Evolutionary conservation across 164 flowering plant genomes (phyloP), one percentile per base, ranked within the genome.

Genomic region (Aristolochia contorta): DNA sequence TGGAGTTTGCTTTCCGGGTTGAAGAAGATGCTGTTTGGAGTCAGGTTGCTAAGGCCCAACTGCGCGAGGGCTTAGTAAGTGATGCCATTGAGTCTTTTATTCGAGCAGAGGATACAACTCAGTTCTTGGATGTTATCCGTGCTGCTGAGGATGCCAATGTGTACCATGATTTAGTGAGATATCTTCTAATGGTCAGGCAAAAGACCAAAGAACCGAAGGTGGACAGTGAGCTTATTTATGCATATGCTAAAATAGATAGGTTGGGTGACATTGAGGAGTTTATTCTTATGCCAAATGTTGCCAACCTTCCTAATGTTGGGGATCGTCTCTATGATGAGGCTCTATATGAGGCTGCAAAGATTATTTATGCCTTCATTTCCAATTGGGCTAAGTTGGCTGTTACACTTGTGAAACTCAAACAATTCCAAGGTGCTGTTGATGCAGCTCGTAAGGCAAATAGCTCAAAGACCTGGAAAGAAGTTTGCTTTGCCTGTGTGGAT

Each of bases 1-100:
- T 89, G 67, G 99, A 94, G 75, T 94, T 94, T 84, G 99, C 99
- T 19, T 91, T 84, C 78, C 85, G 99, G 58, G 99, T 94, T 65
- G 99, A 94, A 74, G 99, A 94, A 70, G 99, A 94, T 82, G 90
- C 96, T 68, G 99, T 94, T 70, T 94, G 99, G 99, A 94, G 96
- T 74, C 97, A 91, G 78, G 99, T 94, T 47, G 99, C 90, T 8
- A 94, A 91, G 70, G 99, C 99, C 70, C 99, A 94, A 69, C 84
- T 94, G 24, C 73, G 96, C 72, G 96, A 83, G 58, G 97, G 99
- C 14, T 67, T 87, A 24, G 97, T 91, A 15, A 94, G 99, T 57
- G 99, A 94, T 71, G 99, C 99, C 25, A 94, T 94, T 64, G 99
- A 94, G 71, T 94, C 99, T 54, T 94, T 94, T 67, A 94, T 94